Base-by-base conservation (phyloP, 176 grass and related monocot species). In the Alopecurus myosuroides region DNA sequence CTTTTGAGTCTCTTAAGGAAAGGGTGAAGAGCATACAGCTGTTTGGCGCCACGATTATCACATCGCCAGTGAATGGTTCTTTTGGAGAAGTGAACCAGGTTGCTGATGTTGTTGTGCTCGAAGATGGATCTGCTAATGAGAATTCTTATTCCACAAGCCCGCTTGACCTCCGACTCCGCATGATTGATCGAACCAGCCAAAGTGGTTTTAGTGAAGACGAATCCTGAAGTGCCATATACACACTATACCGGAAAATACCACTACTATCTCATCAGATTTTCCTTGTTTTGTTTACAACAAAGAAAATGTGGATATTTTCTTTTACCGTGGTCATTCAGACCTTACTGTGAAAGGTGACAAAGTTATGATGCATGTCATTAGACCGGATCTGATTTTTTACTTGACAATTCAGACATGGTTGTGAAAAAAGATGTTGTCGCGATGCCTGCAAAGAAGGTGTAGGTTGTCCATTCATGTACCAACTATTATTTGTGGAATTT, bases 1-100 rank as follows among this genome's bases (percentile, higher is more conserved):
- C 44, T 65, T 33, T 76, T 17, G 52, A 85, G 17, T 18, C 79
- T 70, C 49, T 74, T 41, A 57, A 75, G n/a, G n/a, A n/a, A 1
- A 20, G 37, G 8, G n/a, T 11, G 34, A 79, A 15, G 88, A 90
- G 79, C 84, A 86, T 90, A 74, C 79, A 74, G 28, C 74, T 90
- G 46, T 90, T 90, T 66, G 88, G 88, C 55, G 2, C 52, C 64
- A 90, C 65, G 12, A 86, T 90, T n/a, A 86, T 86, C 12, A 74
- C 73, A 9, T 31, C 44, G 13, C 70, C 53, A 11, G 76, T 18
- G 29, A 19, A 19, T 26, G 74, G 6, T 55, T 30, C 37, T n/a
- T 75, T 44, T 48, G 39, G 76, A 85, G 41, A 72, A 86, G 50
- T 52, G 30, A 85, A 68, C 67, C 82, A 85, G 33, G 51, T 20